Base-by-base conservation (phyloP, 129 eudicot genomes). In the Logfia minima region DNA sequence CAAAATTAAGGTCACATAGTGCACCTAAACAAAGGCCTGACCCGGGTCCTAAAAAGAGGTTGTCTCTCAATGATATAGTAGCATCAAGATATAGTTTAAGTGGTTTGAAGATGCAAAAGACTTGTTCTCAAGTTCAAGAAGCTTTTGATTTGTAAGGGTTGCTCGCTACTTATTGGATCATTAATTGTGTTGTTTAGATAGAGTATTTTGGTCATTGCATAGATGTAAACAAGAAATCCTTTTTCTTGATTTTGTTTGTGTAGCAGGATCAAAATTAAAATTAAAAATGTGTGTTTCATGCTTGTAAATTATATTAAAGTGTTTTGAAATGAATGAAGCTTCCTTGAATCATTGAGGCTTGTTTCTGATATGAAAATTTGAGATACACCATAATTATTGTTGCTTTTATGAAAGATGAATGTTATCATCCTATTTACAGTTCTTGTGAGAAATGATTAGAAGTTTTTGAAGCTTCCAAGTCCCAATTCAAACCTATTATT, bases 1-100 rank as follows among this genome's bases (percentile, higher is more conserved):
- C 98, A 13, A 93, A 93, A 85, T 53, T 83, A 76, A 84, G 98
- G 88, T 90, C 96, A 6, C 88, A 90, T 43, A 93, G 98, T 32
- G 97, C 97, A 4, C 98, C 98, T 19, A 93, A 84, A 66, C 98
- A 93, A 71, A 84, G 98, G 84, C 96, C 97, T 7, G 97, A 87
- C 24, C 67, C 75, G 43, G 86, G 85, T 75, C 83, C 91, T 4
- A 93, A 87, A 78, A 93, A 87, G 72, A 73, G 90, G 80, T 71
- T 93, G 21, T 84, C 98, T 5, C 81, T 93, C 67, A 83, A 84
- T 71, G 98, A 93, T 51, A 79, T 93, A 23, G 90, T 88, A 91
- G 96, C 92, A 28, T 87, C 98, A 28, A 90, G 98, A 79, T 85
- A 61, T 56, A 93, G 97, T 75, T 85, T 90, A 71, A 93, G 92